These are phyloP conservation scores for Galerina sulciceps DNA, from an alignment of 768 basidiomycete species.

Conservation along the genomic window DNA sequence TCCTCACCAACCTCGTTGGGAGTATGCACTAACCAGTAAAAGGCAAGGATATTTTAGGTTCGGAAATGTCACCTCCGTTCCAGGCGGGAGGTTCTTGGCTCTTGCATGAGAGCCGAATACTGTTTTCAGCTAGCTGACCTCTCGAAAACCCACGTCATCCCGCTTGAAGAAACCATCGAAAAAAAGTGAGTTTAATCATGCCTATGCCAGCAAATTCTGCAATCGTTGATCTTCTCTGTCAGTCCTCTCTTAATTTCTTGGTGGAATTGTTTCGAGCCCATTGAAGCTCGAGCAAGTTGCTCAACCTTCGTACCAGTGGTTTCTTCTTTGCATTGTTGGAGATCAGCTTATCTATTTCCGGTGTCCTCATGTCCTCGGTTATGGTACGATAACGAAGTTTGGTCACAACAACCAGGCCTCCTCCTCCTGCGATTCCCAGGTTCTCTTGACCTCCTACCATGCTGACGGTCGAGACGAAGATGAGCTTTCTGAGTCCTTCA, in stretches of 20 bases:
- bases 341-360: constrained; percentile 2
- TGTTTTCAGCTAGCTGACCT: neutral
- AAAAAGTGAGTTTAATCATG: too few relatives aligned
- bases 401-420: neutral
- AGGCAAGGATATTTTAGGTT: too few relatives aligned
- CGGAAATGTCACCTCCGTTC: too few relatives aligned
- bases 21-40: too few relatives aligned
- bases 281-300: too few relatives aligned
- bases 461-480: neutral
- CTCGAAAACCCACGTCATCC: neutral
- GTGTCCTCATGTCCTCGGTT: neutral
- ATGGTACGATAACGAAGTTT: neutral
- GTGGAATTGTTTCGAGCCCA: too few relatives aligned
- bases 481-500: constrained; percentile 2
- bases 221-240: too few relatives aligned
- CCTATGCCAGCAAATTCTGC: too few relatives aligned
- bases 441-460: constrained; percentile 5
- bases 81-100: neutral
- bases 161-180: too few relatives aligned
- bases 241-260: too few relatives aligned
- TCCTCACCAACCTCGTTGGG: too few relatives aligned
- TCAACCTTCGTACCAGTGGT: too few relatives aligned
- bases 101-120: constrained; percentile 5
- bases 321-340: neutral
- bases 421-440: constrained; percentile 3